Percentiles rank a stretch among this genome's conserved stretches.
Conservation (phyloP, 2,329 filamentous ascomycete species). For the Phyllosticta citrichinensis region DNA sequence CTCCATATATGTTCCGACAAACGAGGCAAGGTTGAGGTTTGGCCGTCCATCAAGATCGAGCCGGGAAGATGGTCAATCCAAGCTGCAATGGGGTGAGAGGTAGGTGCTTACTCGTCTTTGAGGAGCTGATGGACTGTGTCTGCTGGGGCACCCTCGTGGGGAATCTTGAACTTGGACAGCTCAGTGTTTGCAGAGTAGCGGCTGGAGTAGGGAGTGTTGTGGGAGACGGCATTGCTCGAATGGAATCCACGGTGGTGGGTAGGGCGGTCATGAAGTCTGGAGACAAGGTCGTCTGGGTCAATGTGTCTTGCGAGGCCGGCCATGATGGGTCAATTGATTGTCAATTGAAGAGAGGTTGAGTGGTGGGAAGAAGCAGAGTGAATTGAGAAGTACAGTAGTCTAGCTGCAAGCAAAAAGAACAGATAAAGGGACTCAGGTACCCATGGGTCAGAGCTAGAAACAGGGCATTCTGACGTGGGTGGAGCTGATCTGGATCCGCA, state of each 20-base stretch:
- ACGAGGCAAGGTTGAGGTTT: slow-evolving; percentile 57
- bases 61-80: slow-evolving; percentile 8
- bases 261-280: slow-evolving; percentile 40
- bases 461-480: slow-evolving; percentile 4
- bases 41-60: slow-evolving; percentile 56
- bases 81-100: not conserved
- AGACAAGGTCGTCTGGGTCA: slow-evolving; percentile 44
- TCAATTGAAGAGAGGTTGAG: not conserved
- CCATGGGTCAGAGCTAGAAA: not conserved
- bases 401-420: not conserved
- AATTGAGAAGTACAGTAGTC: not conserved
- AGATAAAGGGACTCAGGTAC: not conserved
- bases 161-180: slow-evolving; percentile 51
- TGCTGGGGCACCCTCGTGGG: slow-evolving; percentile 46
- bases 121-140: slow-evolving; percentile 56
- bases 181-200: slow-evolving; percentile 46
- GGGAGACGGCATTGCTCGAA: slow-evolving; percentile 34
- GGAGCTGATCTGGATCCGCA: not conserved
- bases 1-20: slow-evolving; percentile 65
- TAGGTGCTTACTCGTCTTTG: slow-evolving; percentile 26
- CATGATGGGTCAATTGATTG: not conserved
- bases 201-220: slow-evolving; percentile 48
- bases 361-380: not conserved
- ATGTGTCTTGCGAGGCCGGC: slow-evolving; percentile 27
- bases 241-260: slow-evolving; percentile 28